phyloP scores from a whole-genome alignment of 768 basidiomycete genomes.

The Imleria badia region DNA sequence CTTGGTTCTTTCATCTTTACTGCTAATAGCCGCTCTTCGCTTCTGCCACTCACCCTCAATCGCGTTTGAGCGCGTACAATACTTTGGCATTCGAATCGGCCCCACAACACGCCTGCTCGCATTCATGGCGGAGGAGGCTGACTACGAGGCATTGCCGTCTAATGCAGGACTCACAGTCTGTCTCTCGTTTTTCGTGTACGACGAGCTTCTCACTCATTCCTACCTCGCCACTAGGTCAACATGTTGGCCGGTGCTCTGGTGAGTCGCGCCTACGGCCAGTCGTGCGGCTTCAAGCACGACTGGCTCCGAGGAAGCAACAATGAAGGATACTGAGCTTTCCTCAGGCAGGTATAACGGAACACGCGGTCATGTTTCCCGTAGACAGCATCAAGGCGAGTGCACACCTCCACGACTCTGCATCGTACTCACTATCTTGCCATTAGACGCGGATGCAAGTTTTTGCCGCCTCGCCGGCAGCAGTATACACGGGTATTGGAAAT shows the following conservation, averaged over 20 bases:
- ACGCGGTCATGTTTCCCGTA: conserved; percentile 97
- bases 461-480: conserved; percentile 77
- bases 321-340: conserved; percentile 16
- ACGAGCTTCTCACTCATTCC: conserved; percentile 16
- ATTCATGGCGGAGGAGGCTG: conserved; percentile 46
- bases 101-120: conserved; percentile 8
- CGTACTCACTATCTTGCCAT: background rate
- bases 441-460: conserved; percentile 99
- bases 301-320: background rate
- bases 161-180: conserved; percentile 76
- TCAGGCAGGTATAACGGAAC: conserved; percentile 98
- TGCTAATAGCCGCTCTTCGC: background rate
- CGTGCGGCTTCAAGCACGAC: background rate
- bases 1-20: conserved; percentile 6
- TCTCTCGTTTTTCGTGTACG: conserved; percentile 3
- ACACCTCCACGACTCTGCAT: background rate
- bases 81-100: conserved; percentile 6
- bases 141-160: conserved; percentile 67
- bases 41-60: background rate
- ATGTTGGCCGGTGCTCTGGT: conserved; percentile 97
- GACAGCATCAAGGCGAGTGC: conserved; percentile 93
- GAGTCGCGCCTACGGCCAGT: conserved; percentile 35
- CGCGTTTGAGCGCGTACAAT: conserved; percentile 6
- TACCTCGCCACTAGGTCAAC: conserved; percentile 60
- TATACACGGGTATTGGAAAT: conserved; percentile 88